These are phyloP conservation scores for Erythrobasidium hasegawianum DNA, from an alignment of 1,284 basidiomycete genomes.

Conservation along the genomic window DNA sequence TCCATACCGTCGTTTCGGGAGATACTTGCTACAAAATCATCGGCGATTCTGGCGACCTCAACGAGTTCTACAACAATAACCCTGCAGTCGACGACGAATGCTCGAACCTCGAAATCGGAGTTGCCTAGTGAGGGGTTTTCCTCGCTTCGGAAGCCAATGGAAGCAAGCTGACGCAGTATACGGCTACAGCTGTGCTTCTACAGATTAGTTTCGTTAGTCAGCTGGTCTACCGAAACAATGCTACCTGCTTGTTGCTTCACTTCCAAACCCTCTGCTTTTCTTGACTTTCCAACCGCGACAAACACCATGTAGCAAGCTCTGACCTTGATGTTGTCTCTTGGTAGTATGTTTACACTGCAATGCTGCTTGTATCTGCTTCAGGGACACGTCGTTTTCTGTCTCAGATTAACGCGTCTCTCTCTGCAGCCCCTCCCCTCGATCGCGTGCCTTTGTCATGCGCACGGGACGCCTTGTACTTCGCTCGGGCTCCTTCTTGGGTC, in stretches of 20 bases:
- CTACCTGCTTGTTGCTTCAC: too few relatives aligned
- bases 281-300: neutral
- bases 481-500: too few relatives aligned
- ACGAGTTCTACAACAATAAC: constrained; percentile 18
- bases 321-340: neutral
- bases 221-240: neutral
- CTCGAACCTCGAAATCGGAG: constrained; percentile 11
- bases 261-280: neutral
- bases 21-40: constrained; percentile 20
- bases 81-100: constrained; percentile 20
- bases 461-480: too few relatives aligned
- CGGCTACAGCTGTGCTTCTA: neutral
- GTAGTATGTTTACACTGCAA: too few relatives aligned
- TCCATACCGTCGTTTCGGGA: constrained; percentile 16
- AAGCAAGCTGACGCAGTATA: neutral
- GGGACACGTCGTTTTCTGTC: too few relatives aligned
- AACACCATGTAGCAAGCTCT: neutral
- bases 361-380: too few relatives aligned
- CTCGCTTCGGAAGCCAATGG: neutral
- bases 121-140: constrained; percentile 18
- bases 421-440: too few relatives aligned
- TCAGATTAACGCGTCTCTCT: too few relatives aligned
- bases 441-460: too few relatives aligned
- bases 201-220: neutral
- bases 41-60: neutral